phyloP scores from a whole-genome alignment of 208 protist species.

The Spongospora subterranea region DNA sequence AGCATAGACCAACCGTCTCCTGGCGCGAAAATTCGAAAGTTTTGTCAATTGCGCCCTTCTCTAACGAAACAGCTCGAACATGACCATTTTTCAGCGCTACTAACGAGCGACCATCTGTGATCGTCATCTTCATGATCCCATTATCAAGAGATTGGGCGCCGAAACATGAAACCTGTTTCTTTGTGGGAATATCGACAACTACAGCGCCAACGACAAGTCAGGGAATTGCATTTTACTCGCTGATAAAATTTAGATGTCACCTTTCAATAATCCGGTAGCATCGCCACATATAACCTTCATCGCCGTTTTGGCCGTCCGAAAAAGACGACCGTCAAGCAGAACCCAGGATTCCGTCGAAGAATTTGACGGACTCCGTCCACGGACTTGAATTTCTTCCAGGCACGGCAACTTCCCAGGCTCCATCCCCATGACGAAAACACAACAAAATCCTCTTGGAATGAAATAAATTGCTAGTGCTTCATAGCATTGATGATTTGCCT shows the following conservation, averaged over 20 bases:
- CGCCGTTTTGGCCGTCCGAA: too few relatives aligned
- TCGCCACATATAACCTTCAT: background rate
- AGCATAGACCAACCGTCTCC: background rate
- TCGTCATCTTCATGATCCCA: background rate
- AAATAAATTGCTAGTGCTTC: too few relatives aligned
- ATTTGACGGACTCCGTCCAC: too few relatives aligned
- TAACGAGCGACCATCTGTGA: background rate
- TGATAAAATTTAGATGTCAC: background rate
- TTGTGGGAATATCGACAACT: background rate
- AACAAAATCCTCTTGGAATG: too few relatives aligned
- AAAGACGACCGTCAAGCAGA: too few relatives aligned
- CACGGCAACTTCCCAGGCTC: too few relatives aligned
- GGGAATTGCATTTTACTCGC: too few relatives aligned
- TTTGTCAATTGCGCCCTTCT: background rate
- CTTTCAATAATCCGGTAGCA: background rate
- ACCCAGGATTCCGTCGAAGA: too few relatives aligned
- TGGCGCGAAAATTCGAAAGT: background rate
- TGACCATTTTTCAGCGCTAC: background rate
- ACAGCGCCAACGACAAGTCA: too few relatives aligned
- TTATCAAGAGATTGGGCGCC: background rate
- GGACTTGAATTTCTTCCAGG: too few relatives aligned
- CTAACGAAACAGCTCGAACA: background rate
- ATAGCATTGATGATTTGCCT: too few relatives aligned
- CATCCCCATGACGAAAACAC: too few relatives aligned
- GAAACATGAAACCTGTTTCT: background rate